Percentiles rank a stretch among this genome's conserved stretches.
Evolutionary conservation across 805 yeast genomes (phyloP).

Genomic region (Candida quercuum): DNA sequence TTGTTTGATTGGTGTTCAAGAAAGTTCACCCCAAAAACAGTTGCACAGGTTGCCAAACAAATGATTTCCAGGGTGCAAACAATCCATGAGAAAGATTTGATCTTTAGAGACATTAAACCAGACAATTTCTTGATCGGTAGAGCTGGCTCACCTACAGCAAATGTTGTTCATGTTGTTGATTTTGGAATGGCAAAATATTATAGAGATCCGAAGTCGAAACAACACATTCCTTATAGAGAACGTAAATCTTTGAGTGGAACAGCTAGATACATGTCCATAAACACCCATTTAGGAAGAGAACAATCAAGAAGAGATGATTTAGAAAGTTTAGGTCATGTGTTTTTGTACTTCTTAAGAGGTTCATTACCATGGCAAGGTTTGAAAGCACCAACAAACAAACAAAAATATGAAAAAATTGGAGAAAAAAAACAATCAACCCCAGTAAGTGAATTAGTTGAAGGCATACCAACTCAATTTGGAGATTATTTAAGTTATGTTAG

Average conservation of each 20-base stretch:
- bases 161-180: slow-evolving; percentile 69
- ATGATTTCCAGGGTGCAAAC: slow-evolving; percentile 70
- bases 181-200: slow-evolving; percentile 87
- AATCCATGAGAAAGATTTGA: slow-evolving; percentile 71
- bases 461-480: slow-evolving; percentile 68
- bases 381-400: slow-evolving; percentile 80
- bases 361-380: slow-evolving; percentile 89
- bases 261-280: slow-evolving; percentile 83
- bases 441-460: slow-evolving; percentile 52
- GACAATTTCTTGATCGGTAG: slow-evolving; percentile 74
- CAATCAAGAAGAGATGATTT: slow-evolving; percentile 80
- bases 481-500: slow-evolving; percentile 68
- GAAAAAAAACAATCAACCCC: slow-evolving; percentile 71
- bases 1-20: slow-evolving; percentile 87
- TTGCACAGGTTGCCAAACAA: slow-evolving; percentile 69
- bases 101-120: slow-evolving; percentile 79
- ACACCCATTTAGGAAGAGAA: slow-evolving; percentile 83
- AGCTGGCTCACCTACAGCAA: slow-evolving; percentile 54
- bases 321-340: slow-evolving; percentile 78
- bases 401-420: slow-evolving; percentile 80
- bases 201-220: slow-evolving; percentile 73
- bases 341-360: slow-evolving; percentile 72
- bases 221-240: slow-evolving; percentile 79
- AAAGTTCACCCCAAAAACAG: slow-evolving; percentile 64
- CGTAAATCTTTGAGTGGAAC: slow-evolving; percentile 78